These are phyloP conservation scores for Ceratobasidium sp. DNA, from an alignment of 1,284 basidiomycete genomes.

Conservation along the genomic window DNA sequence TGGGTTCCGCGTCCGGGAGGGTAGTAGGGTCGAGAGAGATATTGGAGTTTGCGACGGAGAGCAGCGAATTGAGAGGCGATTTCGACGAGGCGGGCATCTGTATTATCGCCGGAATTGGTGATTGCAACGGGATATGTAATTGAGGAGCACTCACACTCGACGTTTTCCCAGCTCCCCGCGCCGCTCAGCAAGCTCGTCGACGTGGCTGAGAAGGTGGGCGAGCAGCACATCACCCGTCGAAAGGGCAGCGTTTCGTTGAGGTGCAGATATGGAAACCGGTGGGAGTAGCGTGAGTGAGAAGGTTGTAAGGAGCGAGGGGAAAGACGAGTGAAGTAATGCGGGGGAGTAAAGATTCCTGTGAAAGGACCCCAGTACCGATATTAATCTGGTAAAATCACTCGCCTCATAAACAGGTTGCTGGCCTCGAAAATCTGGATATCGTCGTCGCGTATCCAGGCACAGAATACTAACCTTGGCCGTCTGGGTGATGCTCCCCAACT, in stretches of 20 bases:
- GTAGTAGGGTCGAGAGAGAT: conserved; percentile 24
- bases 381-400: conserved; percentile 48
- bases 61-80: conserved; percentile 42
- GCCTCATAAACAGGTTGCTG: conserved; percentile 65
- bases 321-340: conserved; percentile 67
- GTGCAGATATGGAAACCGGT: conserved; percentile 58
- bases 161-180: conserved; percentile 42
- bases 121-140: neutral
- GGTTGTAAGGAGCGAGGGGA: conserved; percentile 71
- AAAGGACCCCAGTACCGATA: conserved; percentile 39
- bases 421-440: conserved; percentile 6
- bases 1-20: conserved; percentile 1
- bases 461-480: conserved; percentile 70
- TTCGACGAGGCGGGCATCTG: conserved; percentile 42
- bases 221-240: conserved; percentile 65
- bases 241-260: conserved; percentile 66
- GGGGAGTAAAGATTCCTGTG: conserved; percentile 57
- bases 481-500: conserved; percentile 83
- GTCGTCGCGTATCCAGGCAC: conserved; percentile 29
- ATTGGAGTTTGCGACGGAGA: conserved; percentile 27
- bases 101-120: neutral
- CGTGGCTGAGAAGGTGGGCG: conserved; percentile 55
- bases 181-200: conserved; percentile 66
- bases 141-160: conserved; percentile 44
- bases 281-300: conserved; percentile 59